These are phyloP conservation scores for Cantharellus anzutake DNA, from an alignment of 768 basidiomycete genomes.

Conservation along the genomic window DNA sequence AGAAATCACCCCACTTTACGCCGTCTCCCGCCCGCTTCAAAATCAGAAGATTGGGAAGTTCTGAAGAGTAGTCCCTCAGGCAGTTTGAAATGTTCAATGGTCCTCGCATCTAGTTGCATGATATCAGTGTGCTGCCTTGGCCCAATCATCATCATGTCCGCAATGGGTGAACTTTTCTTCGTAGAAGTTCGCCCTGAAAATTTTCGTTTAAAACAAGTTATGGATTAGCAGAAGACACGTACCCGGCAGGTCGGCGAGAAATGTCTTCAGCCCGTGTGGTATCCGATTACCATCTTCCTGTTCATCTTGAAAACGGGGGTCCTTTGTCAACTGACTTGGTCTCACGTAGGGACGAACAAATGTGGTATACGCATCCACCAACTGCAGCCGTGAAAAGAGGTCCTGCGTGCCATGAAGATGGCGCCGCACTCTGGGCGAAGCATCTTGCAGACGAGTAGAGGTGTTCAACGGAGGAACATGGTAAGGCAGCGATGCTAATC, in stretches of 20 bases:
- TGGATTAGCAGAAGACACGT: not conserved
- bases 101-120: not conserved
- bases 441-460: too few relatives aligned
- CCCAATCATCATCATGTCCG: not conserved
- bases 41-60: too few relatives aligned
- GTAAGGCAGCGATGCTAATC: too few relatives aligned
- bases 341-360: not conserved
- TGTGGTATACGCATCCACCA: not conserved
- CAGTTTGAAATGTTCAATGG: not conserved
- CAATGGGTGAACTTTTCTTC: not conserved
- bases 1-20: too few relatives aligned
- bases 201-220: not conserved
- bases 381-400: not conserved
- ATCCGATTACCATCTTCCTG: not conserved
- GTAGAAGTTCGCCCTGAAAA: not conserved
- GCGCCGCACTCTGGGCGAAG: not conserved
- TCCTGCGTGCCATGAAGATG: conserved; percentile 1
- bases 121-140: not conserved
- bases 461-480: too few relatives aligned
- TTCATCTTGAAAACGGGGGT: not conserved
- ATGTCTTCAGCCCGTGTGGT: not conserved
- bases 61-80: not conserved
- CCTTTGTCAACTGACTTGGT: not conserved
- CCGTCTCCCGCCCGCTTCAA: too few relatives aligned
- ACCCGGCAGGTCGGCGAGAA: not conserved